Conservation (phyloP, 139 green algal species). For the Chlamydomonas applanata region DNA sequence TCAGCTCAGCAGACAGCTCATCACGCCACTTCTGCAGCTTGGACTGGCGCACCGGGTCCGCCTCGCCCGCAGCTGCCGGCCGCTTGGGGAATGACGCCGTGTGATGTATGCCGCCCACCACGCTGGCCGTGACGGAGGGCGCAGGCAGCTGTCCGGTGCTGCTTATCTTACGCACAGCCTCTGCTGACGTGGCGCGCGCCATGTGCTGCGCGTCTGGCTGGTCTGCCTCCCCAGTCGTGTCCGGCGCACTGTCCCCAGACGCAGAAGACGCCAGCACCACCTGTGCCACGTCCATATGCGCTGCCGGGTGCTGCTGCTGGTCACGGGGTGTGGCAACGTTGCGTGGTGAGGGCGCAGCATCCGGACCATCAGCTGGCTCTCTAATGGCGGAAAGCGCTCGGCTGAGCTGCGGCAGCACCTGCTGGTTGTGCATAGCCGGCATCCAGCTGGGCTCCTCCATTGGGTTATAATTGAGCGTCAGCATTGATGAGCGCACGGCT, state of each 20-base stretch:
- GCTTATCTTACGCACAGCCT: not conserved
- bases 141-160: not conserved
- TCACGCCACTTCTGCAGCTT: conserved; percentile 30
- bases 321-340: not conserved
- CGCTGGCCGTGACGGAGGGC: too few species aligned
- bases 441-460: conserved; percentile 71
- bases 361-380: not conserved
- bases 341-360: not conserved
- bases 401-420: not conserved
- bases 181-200: too few species aligned
- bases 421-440: conserved; percentile 8
- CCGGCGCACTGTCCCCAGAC: too few species aligned
- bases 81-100: too few species aligned
- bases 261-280: too few species aligned
- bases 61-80: not conserved
- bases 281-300: not conserved
- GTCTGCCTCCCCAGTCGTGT: too few species aligned
- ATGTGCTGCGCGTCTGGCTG: too few species aligned
- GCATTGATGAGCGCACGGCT: conserved; percentile 14
- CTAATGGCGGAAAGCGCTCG: not conserved
- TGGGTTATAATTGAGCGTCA: conserved; percentile 62
- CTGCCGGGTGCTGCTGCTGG: not conserved
- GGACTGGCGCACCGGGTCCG: conserved; percentile 6
- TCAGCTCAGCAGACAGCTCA: conserved; percentile 30
- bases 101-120: too few species aligned